Base-by-base conservation (phyloP, 805 yeast genomes). In the Phaffomyces antillensis region DNA sequence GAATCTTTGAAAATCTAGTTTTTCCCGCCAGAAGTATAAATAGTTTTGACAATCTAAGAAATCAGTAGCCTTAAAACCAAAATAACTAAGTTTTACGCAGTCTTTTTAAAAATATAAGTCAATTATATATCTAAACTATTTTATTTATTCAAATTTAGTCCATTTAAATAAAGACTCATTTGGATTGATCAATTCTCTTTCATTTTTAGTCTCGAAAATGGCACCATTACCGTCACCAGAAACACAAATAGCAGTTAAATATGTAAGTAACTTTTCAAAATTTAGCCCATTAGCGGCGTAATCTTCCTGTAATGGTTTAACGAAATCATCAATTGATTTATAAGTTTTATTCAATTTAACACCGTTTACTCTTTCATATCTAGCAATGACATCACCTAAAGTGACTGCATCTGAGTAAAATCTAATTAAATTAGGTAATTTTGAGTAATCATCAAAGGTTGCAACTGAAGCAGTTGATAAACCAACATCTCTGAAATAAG, bases 181-280 rank as follows among this genome's bases (percentile, higher is more conserved):
- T 5, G 78, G 77, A 56, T 75, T 74, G 45, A 75, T 60, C 24
- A 70, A 49, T 53, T 74, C 78, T 41, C 65, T 61, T 36, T 71
- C 66, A 43, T 63, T 64, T 2, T 53, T 42, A 11, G 41, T 42
- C 11, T 53, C 47, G 44, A 56, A 63, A 16, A 56, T 50, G n/a
- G 59, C 44, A 45, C 78, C 79, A 34, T 63, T 53, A 35, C 66
- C 77, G 15, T 50, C 58, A 41, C 77, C 79, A 45, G 59, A 65
- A 16, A 72, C 62, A 40, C 55, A 37, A n/a, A 64, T 39, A 11
- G 57, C 56, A 42, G 61, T 56, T 48, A 75, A 59, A 54, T 70
- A 72, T 51, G 51, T 61, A 11, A 64, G 37, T 59, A 76, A 69
- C 43, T 67, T 68, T 31, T 43, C 7, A 15, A 66, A 69, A 5